phyloP scores from a whole-genome alignment of 805 yeast genomes.

The Teunomyces atbi region DNA sequence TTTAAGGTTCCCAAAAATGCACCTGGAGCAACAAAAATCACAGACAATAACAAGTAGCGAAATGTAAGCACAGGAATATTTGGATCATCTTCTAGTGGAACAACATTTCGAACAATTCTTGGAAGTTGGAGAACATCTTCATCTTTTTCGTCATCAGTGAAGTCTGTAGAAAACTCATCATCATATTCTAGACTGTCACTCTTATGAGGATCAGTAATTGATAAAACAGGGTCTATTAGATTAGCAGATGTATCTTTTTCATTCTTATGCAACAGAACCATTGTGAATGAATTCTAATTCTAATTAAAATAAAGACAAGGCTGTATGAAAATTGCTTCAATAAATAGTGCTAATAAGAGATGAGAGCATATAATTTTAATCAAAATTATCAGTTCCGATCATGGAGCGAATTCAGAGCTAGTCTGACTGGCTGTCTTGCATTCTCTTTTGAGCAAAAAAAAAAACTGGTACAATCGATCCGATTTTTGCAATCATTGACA shows the following conservation, averaged over 20 bases:
- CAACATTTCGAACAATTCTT: conserved; percentile 28
- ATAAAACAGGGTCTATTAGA: neutral
- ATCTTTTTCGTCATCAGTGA: neutral
- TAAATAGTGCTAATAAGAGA: neutral
- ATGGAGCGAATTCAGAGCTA: neutral
- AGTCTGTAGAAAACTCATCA: conserved; percentile 4
- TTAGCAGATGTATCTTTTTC: neutral
- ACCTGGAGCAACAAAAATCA: conserved; percentile 37
- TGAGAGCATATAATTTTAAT: neutral
- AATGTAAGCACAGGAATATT: conserved; percentile 29
- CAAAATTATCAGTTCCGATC: conserved; percentile 3
- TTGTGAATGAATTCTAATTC: neutral
- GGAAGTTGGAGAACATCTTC: conserved; percentile 29
- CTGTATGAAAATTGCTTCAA: neutral
- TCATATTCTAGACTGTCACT: neutral
- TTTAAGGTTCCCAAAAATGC: conserved; percentile 41
- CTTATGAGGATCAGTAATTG: neutral
- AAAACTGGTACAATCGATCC: neutral
- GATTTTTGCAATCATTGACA: conserved; percentile 1
- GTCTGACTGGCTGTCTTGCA: neutral
- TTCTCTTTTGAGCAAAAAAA: neutral
- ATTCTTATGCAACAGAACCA: neutral
- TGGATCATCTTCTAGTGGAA: conserved; percentile 25
- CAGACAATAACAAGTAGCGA: conserved; percentile 32
- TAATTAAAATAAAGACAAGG: neutral